Percentiles rank a stretch among this genome's conserved stretches.
phyloP scores from a whole-genome alignment of 495 filamentous ascomycete species.

The Penicillium salamii region DNA sequence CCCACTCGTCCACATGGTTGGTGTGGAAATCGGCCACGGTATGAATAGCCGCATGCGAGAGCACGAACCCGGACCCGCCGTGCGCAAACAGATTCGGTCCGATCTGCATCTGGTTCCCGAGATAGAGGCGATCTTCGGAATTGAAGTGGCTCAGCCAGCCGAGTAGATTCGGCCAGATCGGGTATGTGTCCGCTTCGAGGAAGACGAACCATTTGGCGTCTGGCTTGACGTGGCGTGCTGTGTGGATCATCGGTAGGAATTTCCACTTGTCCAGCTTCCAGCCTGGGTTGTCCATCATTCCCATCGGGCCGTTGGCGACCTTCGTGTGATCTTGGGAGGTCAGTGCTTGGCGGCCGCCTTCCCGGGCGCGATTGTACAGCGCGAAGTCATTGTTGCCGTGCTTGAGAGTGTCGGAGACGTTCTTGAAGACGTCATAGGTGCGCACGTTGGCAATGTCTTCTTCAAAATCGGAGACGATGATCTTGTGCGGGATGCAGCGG shows the following conservation, averaged over 20 bases:
- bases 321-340: constrained; percentile 22
- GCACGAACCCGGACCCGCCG: constrained; percentile 62
- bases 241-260: constrained; percentile 62
- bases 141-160: constrained; percentile 53
- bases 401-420: constrained; percentile 29
- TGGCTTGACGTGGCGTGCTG: constrained; percentile 49
- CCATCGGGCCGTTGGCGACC: constrained; percentile 31
- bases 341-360: constrained; percentile 32
- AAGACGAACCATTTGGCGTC: constrained; percentile 64
- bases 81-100: constrained; percentile 54
- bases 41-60: constrained; percentile 39
- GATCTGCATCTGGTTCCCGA: constrained; percentile 53
- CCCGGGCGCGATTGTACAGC: constrained; percentile 39
- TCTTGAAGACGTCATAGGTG: constrained; percentile 44
- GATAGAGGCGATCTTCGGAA: constrained; percentile 46
- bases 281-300: constrained; percentile 44
- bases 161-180: constrained; percentile 61
- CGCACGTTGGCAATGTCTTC: constrained; percentile 39
- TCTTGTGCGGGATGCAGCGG: constrained; percentile 43
- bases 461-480: constrained; percentile 50
- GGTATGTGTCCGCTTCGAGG: constrained; percentile 66
- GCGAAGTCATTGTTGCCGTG: constrained; percentile 41
- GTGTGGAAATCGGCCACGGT: constrained; percentile 19
- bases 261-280: constrained; percentile 73
- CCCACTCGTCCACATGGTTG: constrained; percentile 21